Conservation (phyloP, 768 basidiomycete species). For the Roridomyces roridus region DNA sequence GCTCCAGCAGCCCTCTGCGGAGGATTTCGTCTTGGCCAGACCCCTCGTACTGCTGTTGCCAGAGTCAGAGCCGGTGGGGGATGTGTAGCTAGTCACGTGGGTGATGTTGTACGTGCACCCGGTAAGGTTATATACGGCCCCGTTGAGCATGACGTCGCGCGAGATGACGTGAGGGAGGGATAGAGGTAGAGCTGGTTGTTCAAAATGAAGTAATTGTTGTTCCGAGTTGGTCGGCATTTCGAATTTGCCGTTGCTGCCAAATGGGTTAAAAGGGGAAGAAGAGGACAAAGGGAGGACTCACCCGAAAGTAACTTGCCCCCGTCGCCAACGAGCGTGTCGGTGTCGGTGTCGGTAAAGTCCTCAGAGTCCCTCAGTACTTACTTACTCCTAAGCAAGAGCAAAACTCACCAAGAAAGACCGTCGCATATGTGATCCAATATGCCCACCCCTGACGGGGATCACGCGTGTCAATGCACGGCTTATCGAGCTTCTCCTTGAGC, state of each 20-base stretch:
- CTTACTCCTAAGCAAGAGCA: not conserved
- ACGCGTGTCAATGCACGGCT: conserved; percentile 68
- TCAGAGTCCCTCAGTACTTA: conserved; percentile 41
- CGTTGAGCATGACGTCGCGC: conserved; percentile 39
- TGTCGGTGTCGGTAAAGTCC: conserved; percentile 61
- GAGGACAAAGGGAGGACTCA: conserved; percentile 38
- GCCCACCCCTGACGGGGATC: conserved; percentile 63
- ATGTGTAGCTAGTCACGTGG: conserved; percentile 49
- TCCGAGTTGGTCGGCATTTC: conserved; percentile 82
- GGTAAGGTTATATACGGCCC: conserved; percentile 84
- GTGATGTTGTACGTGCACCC: conserved; percentile 81
- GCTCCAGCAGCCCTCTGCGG: no score
- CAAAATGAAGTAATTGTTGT: conserved; percentile 78
- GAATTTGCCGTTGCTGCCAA: conserved; percentile 75
- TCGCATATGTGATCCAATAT: conserved; percentile 66
- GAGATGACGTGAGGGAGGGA: conserved; percentile 83
- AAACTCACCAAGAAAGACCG: conserved; percentile 56
- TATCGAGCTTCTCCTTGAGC: conserved; percentile 37
- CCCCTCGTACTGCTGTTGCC: conserved; percentile 33
- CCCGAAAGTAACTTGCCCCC: conserved; percentile 81
- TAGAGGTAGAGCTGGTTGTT: conserved; percentile 83
- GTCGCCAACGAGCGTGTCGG: conserved; percentile 39
- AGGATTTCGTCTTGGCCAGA: no score
- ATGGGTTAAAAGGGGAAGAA: not conserved
- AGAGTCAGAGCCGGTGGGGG: conserved; percentile 29